These are phyloP conservation scores for Zasmidium cellare DNA, from an alignment of 2,329 filamentous ascomycete species.

Conservation along the genomic window DNA sequence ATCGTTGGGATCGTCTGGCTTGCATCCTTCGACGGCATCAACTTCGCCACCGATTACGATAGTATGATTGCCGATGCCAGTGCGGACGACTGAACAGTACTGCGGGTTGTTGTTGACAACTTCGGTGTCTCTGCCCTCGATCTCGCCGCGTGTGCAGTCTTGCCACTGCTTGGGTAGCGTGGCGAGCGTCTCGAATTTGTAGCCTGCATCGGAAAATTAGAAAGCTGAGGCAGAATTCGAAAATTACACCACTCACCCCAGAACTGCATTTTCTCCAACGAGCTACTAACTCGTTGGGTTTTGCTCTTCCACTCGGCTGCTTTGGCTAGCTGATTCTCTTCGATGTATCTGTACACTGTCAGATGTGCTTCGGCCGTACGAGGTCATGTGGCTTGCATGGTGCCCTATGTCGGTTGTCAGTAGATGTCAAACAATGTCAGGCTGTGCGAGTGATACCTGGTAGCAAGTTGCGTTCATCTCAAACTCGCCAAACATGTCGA, in stretches of 20 bases:
- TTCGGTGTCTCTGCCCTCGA: constrained; percentile 71
- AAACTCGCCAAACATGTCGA: constrained; percentile 82
- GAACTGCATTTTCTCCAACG: constrained; percentile 83
- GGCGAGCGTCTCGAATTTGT: constrained; percentile 91
- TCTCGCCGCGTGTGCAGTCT: constrained; percentile 69
- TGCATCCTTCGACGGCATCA: constrained; percentile 86
- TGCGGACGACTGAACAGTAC: constrained; percentile 92
- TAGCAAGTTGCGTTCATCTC: constrained; percentile 94
- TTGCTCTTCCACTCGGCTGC: constrained; percentile 48
- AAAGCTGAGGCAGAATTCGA: no score
- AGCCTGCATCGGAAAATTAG: constrained; percentile 57
- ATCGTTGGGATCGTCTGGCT: constrained; percentile 62
- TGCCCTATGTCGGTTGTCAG: constrained; percentile 21
- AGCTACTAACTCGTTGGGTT: constrained; percentile 42
- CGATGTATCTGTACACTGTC: constrained; percentile 65
- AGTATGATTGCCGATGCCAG: constrained; percentile 73
- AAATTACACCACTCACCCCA: constrained; percentile 61
- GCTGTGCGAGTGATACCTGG: no score
- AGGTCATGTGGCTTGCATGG: constrained; percentile 50
- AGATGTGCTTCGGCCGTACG: constrained; percentile 45
- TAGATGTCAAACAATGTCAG: no score
- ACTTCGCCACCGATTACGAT: constrained; percentile 91
- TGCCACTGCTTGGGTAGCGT: constrained; percentile 75
- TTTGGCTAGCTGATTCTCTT: constrained; percentile 81
- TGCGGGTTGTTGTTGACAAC: constrained; percentile 87